A percentile compares a stretch with the other conserved stretches of the same genome.
These are phyloP conservation scores for Sugiyamaella neomexicana DNA, from an alignment of 1,139 yeast genomes.

Conservation along the genomic window DNA sequence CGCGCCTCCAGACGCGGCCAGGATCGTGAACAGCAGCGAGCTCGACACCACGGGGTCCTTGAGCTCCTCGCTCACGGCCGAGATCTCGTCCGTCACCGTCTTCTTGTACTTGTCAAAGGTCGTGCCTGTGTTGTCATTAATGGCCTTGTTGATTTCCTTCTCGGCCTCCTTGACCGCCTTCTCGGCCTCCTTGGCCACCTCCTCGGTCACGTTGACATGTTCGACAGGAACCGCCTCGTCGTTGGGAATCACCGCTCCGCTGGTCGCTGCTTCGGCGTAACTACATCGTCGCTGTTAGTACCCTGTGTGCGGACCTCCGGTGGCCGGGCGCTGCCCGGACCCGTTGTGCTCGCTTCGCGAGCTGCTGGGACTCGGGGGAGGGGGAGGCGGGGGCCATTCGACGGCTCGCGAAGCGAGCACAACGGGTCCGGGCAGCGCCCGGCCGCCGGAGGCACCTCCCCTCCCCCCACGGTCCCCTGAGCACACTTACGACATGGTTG, in stretches of 20 bases:
- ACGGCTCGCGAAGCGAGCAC: too few species aligned
- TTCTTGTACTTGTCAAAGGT: constrained; percentile 15
- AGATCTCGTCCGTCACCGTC: constrained; percentile 22
- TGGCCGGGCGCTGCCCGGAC: constrained; percentile 7
- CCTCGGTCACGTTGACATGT: constrained; percentile 25
- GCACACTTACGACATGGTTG: constrained; percentile 6
- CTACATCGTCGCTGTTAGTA: constrained; percentile 6
- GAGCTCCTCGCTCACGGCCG: constrained; percentile 30
- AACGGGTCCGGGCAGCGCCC: not conserved
- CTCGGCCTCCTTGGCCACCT: constrained; percentile 19
- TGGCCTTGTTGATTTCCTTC: constrained; percentile 16
- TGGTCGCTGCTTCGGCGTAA: constrained; percentile 15
- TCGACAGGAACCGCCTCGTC: constrained; percentile 25
- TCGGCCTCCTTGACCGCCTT: constrained; percentile 19
- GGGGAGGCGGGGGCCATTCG: too few species aligned
- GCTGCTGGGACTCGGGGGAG: too few species aligned
- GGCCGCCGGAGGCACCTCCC: not conserved
- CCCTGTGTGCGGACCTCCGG: not conserved
- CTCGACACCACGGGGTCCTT: constrained; percentile 37
- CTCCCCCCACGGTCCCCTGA: not conserved
- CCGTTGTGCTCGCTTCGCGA: constrained; percentile 8
- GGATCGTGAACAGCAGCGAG: constrained; percentile 34
- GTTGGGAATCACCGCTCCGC: constrained; percentile 13
- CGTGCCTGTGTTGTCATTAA: constrained; percentile 17
- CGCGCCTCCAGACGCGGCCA: constrained; percentile 36